Evolutionary conservation across 2,329 filamentous ascomycete genomes (phyloP), one percentile per base, ranked within the genome.

Genomic region (Neospermospora avenae): DNA sequence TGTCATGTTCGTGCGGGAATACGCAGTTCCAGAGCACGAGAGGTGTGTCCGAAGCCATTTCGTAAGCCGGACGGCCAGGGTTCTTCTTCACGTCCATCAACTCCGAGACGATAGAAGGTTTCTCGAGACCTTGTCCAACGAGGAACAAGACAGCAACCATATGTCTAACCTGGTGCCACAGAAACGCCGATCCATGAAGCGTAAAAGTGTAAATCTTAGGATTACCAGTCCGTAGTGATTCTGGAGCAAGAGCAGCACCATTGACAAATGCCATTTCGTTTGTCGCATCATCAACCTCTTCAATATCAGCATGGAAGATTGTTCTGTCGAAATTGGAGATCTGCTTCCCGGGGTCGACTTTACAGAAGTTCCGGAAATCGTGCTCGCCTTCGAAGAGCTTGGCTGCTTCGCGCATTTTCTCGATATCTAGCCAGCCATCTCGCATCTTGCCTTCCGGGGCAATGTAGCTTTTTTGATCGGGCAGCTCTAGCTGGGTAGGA

Each of bases 161-260:
- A 77, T 93, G 91, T 24, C 95, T 87, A 67, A 99, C 96, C 77
- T 99, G 95, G 76, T 99, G 95, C 95, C 95, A 99, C 49, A 99
- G 77, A 75, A 99, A 99, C 1, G 93, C 95, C 7, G 89, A 92
- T 20, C 95, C 95, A 67, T 93, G 86, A 42, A 99, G 86, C 60
- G 88, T 87, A 75, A 99, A 96, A 63, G 88, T 87, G 77, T 96
- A 98, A 14, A 97, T 83, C 70, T 91, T 90, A 6, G 86, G 71
- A 55, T 52, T 52, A 0, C 49, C 55, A 25, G n/a, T 24, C 28
- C 11, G 35, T n/a, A 53, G 53, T 6, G 55, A 58, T 59, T 71
- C 39, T 57, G 77, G 73, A 68, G 75, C 65, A 71, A 83, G 82
- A 31, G 79, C 77, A 2, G 77, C 65, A 18, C 71, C 68, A 7